A percentile compares a stretch with the other conserved stretches of the same genome.
Conservation (phyloP, 345 rosid species). For the Pelargonium nanum region DNA sequence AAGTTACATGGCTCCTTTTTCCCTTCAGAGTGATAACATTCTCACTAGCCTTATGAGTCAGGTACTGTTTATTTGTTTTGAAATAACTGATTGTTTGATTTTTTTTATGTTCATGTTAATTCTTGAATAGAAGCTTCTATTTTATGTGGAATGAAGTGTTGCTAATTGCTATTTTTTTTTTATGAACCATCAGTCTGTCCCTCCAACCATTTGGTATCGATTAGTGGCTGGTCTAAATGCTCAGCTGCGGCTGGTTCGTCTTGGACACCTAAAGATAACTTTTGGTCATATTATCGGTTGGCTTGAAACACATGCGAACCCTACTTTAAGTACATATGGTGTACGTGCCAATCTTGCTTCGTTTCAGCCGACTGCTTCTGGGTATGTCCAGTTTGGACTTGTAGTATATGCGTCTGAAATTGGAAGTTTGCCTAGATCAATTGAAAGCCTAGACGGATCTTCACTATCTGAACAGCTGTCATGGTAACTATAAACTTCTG, state of each 20-base stretch:
- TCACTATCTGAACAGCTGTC: conserved; percentile 25
- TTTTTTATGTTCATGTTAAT: conserved; percentile 1
- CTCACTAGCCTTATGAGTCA: conserved; percentile 85
- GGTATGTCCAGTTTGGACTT: conserved; percentile 77
- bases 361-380: conserved; percentile 69
- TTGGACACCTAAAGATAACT: conserved; percentile 55
- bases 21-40: conserved; percentile 72
- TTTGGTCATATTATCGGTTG: conserved; percentile 59
- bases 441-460: conserved; percentile 23
- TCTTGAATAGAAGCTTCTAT: not conserved
- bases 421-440: conserved; percentile 17
- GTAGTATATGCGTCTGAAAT: conserved; percentile 31
- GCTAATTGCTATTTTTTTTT: conserved; percentile 6
- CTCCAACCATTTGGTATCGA: conserved; percentile 90
- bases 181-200: conserved; percentile 44
- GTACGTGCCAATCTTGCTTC: conserved; percentile 63
- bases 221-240: conserved; percentile 88
- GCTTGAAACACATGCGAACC: conserved; percentile 95
- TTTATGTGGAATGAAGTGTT: conserved; percentile 1
- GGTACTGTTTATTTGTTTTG: conserved; percentile 25
- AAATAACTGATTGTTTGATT: conserved; percentile 2
- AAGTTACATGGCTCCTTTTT: conserved; percentile 83
- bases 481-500: conserved; percentile 29
- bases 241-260: conserved; percentile 69
- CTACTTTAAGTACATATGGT: conserved; percentile 51